Evolutionary conservation across 495 filamentous ascomycete genomes (phyloP).

Genomic region (Pyrenula aspistea): DNA sequence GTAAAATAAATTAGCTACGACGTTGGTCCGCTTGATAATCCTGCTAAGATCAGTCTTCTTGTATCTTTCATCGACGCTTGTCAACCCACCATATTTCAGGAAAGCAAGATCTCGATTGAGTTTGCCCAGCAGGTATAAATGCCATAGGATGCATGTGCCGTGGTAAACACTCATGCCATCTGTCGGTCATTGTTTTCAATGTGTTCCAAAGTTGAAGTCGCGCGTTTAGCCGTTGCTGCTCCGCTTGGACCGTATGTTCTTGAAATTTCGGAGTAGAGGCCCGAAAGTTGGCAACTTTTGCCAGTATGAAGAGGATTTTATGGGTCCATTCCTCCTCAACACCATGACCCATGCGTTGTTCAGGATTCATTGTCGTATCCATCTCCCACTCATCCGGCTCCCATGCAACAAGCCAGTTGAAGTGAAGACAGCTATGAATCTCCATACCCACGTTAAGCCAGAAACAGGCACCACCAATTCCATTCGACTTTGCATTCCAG

Average conservation of each 20-base stretch:
- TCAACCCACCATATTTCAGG: conserved; percentile 70
- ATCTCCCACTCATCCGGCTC: conserved; percentile 86
- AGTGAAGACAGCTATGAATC: conserved; percentile 71
- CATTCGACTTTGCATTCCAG: conserved; percentile 71
- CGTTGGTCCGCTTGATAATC: conserved; percentile 71
- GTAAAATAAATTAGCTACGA: conserved; percentile 81
- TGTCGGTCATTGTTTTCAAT: conserved; percentile 62
- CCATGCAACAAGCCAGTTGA: conserved; percentile 84
- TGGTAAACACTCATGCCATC: conserved; percentile 68
- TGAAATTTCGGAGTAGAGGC: conserved; percentile 50
- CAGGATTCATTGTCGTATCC: conserved; percentile 58
- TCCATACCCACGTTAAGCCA: conserved; percentile 92
- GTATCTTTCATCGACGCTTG: background rate
- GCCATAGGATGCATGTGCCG: conserved; percentile 80
- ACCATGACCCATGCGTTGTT: conserved; percentile 24
- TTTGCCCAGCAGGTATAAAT: conserved; percentile 57
- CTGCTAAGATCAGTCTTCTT: conserved; percentile 19
- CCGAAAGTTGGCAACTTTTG: conserved; percentile 77
- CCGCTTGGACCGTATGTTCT: conserved; percentile 43
- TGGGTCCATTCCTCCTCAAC: conserved; percentile 82
- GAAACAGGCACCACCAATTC: conserved; percentile 83
- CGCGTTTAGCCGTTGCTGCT: conserved; percentile 50
- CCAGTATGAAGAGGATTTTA: conserved; percentile 80
- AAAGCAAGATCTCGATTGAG: conserved; percentile 59
- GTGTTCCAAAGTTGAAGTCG: conserved; percentile 66